Evolutionary conservation across 2,329 filamentous ascomycete species (phyloP), one percentile per base, ranked within the genome.

Genomic region (Microcera coccophila): DNA sequence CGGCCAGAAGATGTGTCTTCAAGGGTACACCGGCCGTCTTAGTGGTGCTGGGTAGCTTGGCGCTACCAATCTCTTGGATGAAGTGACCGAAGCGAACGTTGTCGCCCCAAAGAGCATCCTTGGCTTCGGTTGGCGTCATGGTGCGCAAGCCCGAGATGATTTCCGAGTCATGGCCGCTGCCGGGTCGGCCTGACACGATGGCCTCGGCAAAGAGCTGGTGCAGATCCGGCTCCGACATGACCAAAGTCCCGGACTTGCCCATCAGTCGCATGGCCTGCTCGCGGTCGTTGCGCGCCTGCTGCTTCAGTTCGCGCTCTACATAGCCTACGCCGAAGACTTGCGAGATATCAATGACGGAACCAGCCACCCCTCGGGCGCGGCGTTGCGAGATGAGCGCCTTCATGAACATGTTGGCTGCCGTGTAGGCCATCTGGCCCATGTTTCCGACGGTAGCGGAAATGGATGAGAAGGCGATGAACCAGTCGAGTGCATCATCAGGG

Each of bases 401-500:
- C 62, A 71, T 68, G 48, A 64, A 72, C 10, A 51, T 41, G 47
- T 69, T 69, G 3, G 62, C 66, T 4, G 68, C 66, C 2, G 55
- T 49, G 38, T 73, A 73, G 18, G 52, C 60, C 5, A 54, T 48
- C 41, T 72, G 70, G 1, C 67, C 67, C 2, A 42, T 38, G 34
- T 65, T 66, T 1, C 70, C 70, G 1, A 59, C 52, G 0, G 69
- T 54, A 4, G 41, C 53, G 4, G 61, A 47, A 1, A 65, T 44
- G 0, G 70, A 73, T 1, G 64, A 68, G 31, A 72, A 64, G 17
- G 68, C 48, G 10, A 74, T 54, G 50, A 74, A 70, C 40, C 70
- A 71, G 35, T 70, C 66, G 0, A 70, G 58, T 5, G 55, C 35
- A 0, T 41, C 35, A 1, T 60, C 46, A 7, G 42, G 21, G 37